phyloP scores from a whole-genome alignment of 768 basidiomycete genomes.

The Leccinellum albellum region DNA sequence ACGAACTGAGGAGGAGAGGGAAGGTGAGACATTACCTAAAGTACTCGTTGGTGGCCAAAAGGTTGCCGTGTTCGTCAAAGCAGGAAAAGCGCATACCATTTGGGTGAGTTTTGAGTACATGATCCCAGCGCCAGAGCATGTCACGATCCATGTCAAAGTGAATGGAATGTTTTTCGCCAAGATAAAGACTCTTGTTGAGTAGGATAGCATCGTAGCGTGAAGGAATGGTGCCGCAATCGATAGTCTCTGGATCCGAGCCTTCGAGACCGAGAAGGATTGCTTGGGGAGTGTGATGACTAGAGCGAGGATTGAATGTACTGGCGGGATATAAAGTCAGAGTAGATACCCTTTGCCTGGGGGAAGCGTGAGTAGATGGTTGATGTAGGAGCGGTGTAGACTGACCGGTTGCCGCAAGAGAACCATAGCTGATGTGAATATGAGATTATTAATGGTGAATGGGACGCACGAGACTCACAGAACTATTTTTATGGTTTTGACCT shows the following conservation, averaged over 20 bases:
- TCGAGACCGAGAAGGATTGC: conserved; percentile 81
- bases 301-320: neutral
- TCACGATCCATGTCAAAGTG: conserved; percentile 85
- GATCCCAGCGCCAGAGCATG: conserved; percentile 90
- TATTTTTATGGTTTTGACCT: conserved; percentile 82
- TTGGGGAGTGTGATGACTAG: conserved; percentile 83
- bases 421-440: conserved; percentile 53
- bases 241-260: conserved; percentile 90
- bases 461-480: conserved; percentile 53
- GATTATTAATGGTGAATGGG: neutral
- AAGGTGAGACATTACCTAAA: conserved; percentile 49
- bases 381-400: conserved; percentile 11
- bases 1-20: neutral
- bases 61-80: conserved; percentile 74
- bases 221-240: conserved; percentile 82
- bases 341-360: conserved; percentile 70
- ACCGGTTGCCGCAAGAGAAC: conserved; percentile 92
- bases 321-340: neutral
- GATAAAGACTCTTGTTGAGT: conserved; percentile 57
- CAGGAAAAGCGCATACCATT: conserved; percentile 93
- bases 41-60: conserved; percentile 93
- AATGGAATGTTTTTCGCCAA: conserved; percentile 75
- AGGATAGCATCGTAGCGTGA: conserved; percentile 71
- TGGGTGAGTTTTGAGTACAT: conserved; percentile 83
- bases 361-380: conserved; percentile 3